Evolutionary conservation across 2,329 filamentous ascomycete genomes (phyloP), one percentile per base, ranked within the genome.

Genomic region (Ophiocordyceps sinensis): DNA sequence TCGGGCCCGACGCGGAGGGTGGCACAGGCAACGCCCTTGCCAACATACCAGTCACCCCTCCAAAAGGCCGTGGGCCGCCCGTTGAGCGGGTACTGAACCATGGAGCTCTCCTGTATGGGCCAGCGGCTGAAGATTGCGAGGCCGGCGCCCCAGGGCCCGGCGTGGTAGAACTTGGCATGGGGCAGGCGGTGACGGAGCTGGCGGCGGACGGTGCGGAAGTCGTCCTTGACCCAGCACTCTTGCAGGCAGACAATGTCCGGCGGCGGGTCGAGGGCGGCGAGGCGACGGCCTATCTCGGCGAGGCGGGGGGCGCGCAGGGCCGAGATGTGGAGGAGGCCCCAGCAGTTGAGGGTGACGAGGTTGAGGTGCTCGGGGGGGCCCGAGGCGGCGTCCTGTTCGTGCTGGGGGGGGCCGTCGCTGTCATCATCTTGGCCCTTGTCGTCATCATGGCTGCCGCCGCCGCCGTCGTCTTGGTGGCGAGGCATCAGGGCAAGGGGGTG

Each of bases 1-100:
- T 64, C 71, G 1, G 73, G 65, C 0, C 85, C 85, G 49, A 82
- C 80, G 4, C 83, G 70, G 50, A 96, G 82, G 47, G 75, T 74
- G 3, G 89, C 89, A 54, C 76, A 82, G 7, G 89, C 91, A 35
- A 96, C 79, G 14, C 91, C 91, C 59, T 96, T 96, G 0, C 91
- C 91, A 10, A 95, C 88, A 55, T 79, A 96, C 86, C 89, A 96
- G 60, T 96, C 89, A 11, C 91, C 91, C 45, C 89, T 73, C 64
- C 82, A 95, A 62, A 96, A 94, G 5, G 89, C 89, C 10, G 87
- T 89, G 6, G 91, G 91, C 15, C 89, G 75, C 15, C 91, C 91
- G 59, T 94, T 95, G 41, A 98, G 71, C n/a, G 86, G 78, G 57
- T 95, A 98, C 4, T 70, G 71, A 49, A 77, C 72, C 86, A 96